These are phyloP conservation scores for Schizothecium vesticola DNA, from an alignment of 495 filamentous ascomycete species.

Conservation along the genomic window DNA sequence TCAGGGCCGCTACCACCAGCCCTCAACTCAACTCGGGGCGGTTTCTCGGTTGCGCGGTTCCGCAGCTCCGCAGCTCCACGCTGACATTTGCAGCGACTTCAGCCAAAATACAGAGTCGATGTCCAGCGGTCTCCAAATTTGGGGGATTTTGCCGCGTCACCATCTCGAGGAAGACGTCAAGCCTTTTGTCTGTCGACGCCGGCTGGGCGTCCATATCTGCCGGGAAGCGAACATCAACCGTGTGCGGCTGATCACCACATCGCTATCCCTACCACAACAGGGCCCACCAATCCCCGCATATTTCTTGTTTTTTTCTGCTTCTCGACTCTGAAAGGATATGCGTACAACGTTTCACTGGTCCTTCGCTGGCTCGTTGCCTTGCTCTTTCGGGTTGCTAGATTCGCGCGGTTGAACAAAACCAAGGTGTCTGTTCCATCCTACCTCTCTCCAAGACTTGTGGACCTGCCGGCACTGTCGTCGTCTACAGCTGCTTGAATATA, in stretches of 20 bases:
- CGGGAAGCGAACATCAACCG: constrained; percentile 26
- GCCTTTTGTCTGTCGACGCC: constrained; percentile 7
- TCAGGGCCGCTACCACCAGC: not conserved
- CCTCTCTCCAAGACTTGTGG: not conserved
- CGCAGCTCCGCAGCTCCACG: constrained; percentile 22
- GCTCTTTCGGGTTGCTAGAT: not conserved
- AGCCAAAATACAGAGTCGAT: constrained; percentile 27
- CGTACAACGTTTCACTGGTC: not conserved
- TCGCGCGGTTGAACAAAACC: not conserved
- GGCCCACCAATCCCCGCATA: not conserved
- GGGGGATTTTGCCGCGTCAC: constrained; percentile 19
- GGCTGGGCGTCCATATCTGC: constrained; percentile 23
- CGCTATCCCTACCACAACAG: not conserved
- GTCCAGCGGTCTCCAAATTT: constrained; percentile 19
- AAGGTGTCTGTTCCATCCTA: not conserved
- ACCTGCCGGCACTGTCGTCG: not conserved
- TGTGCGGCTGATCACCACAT: constrained; percentile 22
- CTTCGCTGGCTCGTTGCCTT: not conserved
- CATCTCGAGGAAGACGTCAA: constrained; percentile 18
- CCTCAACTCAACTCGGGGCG: not conserved
- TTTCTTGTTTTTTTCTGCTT: not conserved
- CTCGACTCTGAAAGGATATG: not conserved
- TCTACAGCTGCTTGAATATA: not conserved
- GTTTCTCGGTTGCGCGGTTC: constrained; percentile 11
- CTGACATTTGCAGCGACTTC: constrained; percentile 22